Base-by-base conservation (phyloP, 306 rosid genomes). In the Amphicarpaea edgeworthii region DNA sequence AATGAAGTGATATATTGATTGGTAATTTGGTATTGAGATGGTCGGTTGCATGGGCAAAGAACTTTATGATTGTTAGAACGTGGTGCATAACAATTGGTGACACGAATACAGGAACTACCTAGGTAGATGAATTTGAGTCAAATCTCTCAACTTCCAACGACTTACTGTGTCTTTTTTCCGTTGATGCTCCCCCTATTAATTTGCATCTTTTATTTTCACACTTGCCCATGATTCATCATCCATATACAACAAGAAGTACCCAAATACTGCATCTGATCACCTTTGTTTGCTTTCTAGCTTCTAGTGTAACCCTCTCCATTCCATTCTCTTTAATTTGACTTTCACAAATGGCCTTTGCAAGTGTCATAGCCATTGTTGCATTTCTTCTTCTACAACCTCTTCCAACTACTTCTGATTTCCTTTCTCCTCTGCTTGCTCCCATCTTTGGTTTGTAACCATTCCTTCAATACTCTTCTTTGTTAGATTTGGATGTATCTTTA, bases 371-470 rank as follows among this genome's bases (percentile, higher is more conserved):
- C 68, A n/a, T 79, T 55, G 67, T 87, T 69, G 59, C 78, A 24
- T 17, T 86, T 72, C 79, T 88, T 77, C 34, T 75, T 45, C 76
- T 81, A 24, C 91, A 34, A 7, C 86, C 94, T 24, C 79, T 63
- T 46, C 12, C 59, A 15, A 84, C 88, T 49, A 47, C 61, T 20
- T 75, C 55, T 67, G 81, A 83, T 49, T 24, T 87, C 20, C 82
- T 34, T 34, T 34, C 40, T 34, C 40, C 40, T 34, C 9, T 34
- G 40, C 40, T 91, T 38, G 37, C 96, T 7, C 97, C 97, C 20
- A 37, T 90, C 73, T 64, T 78, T 32, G 97, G 98, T 91, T 77
- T 62, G 88, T 77, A 21, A 62, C 51, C 64, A 10, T 75, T 34
- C 49, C 62, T 61, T 67, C 46, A 54, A 20, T 59, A 2, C 34